Percentiles rank a stretch among this genome's conserved stretches.
Conservation (phyloP, 352 stramenopile species). For the Globisporangium spinosum region DNA sequence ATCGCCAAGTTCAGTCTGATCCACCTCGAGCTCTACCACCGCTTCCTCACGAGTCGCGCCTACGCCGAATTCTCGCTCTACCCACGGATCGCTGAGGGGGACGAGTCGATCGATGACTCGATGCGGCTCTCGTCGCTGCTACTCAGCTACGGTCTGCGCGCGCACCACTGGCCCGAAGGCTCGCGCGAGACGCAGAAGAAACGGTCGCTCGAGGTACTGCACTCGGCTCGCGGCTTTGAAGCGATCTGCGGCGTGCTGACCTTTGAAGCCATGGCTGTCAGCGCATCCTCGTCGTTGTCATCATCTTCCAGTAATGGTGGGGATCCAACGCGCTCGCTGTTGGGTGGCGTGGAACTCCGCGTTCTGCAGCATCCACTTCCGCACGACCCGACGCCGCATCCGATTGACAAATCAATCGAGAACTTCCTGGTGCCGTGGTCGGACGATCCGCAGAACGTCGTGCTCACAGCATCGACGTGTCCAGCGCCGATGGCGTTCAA, state of each 20-base stretch:
- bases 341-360: slow-evolving; percentile 32
- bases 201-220: slow-evolving; percentile 64
- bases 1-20: slow-evolving; percentile 84
- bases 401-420: slow-evolving; percentile 66
- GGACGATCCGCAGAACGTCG: slow-evolving; percentile 36
- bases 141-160: slow-evolving; percentile 77
- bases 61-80: slow-evolving; percentile 87
- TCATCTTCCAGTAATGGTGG: slow-evolving; percentile 18
- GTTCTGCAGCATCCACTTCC: slow-evolving; percentile 51
- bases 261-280: slow-evolving; percentile 57
- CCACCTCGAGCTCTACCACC: slow-evolving; percentile 81
- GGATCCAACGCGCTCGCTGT: slow-evolving; percentile 4
- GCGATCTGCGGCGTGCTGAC: slow-evolving; percentile 71
- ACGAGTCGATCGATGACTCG: slow-evolving; percentile 73
- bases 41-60: slow-evolving; percentile 78
- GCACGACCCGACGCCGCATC: slow-evolving; percentile 39
- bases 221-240: slow-evolving; percentile 63
- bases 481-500: slow-evolving; percentile 65
- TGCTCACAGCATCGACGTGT: slow-evolving; percentile 40
- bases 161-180: slow-evolving; percentile 70
- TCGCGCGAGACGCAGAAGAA: slow-evolving; percentile 49
- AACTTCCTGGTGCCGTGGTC: slow-evolving; percentile 70
- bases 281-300: slow-evolving; percentile 15
- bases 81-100: slow-evolving; percentile 36
- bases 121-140: slow-evolving; percentile 67